These are phyloP conservation scores for Calycina herbarum DNA, from an alignment of 2,329 filamentous ascomycete species.

Conservation along the genomic window DNA sequence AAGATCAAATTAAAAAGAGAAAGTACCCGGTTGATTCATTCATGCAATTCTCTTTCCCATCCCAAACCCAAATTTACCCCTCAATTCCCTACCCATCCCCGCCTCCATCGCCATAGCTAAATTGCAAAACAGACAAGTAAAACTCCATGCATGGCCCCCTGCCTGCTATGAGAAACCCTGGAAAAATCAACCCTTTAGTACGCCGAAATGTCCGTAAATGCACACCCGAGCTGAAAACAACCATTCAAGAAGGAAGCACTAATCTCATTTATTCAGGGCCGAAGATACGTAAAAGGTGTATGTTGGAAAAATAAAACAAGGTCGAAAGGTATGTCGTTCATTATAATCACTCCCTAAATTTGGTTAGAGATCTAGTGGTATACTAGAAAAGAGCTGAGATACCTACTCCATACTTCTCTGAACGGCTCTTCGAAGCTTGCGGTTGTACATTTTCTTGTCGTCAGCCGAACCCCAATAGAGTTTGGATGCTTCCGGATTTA, in stretches of 20 bases:
- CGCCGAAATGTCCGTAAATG: slow-evolving; percentile 9
- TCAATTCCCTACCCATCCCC: neutral
- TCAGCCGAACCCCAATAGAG: slow-evolving; percentile 82
- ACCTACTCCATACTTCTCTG: slow-evolving; percentile 63
- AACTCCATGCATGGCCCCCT: slow-evolving; percentile 6
- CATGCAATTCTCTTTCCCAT: slow-evolving; percentile 1
- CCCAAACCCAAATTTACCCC: neutral
- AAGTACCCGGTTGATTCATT: neutral
- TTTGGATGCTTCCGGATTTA: slow-evolving; percentile 82
- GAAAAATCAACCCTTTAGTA: neutral
- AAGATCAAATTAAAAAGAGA: neutral
- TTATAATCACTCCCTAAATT: slow-evolving; percentile 25
- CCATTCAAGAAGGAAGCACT: slow-evolving; percentile 6
- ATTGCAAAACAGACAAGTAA: neutral
- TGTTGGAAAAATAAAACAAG: slow-evolving; percentile 1
- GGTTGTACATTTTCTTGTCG: slow-evolving; percentile 81
- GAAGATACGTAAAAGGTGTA: slow-evolving; percentile 5
- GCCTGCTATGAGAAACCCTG: neutral
- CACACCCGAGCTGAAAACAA: neutral
- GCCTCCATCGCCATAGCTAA: slow-evolving; percentile 1
- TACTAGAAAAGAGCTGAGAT: neutral
- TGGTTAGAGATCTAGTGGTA: neutral
- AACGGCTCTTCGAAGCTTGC: slow-evolving; percentile 76
- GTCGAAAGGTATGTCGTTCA: neutral
- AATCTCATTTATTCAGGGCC: slow-evolving; percentile 1